phyloP scores from a whole-genome alignment of 2,329 filamentous ascomycete genomes.

The Sclerotinia nivalis region DNA sequence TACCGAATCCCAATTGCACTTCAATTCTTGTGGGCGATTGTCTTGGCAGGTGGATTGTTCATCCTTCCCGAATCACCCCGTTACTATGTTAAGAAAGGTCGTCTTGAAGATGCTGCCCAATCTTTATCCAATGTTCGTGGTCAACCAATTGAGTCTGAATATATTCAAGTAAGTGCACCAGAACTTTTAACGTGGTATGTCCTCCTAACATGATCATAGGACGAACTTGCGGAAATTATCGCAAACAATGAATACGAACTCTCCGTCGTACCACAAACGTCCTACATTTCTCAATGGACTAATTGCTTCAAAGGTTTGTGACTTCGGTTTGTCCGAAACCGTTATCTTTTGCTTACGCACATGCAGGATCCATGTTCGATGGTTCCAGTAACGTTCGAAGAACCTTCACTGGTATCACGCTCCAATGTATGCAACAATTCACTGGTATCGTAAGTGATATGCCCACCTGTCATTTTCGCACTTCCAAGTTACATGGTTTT shows the following conservation, averaged over 20 bases:
- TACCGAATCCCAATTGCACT: slow-evolving; percentile 81
- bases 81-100: slow-evolving; percentile 79
- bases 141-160: slow-evolving; percentile 70
- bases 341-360: slow-evolving; percentile 72
- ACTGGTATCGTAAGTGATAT: slow-evolving; percentile 56
- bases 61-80: slow-evolving; percentile 83
- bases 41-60: slow-evolving; percentile 71
- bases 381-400: slow-evolving; percentile 59
- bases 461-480: background rate
- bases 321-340: slow-evolving; percentile 60
- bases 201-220: background rate
- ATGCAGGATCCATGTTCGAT: slow-evolving; percentile 18
- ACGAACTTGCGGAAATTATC: slow-evolving; percentile 80
- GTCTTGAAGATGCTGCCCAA: slow-evolving; percentile 62
- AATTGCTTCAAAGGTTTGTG: slow-evolving; percentile 66
- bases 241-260: slow-evolving; percentile 89
- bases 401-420: slow-evolving; percentile 68
- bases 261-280: slow-evolving; percentile 62
- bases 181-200: background rate
- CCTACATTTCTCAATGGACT: slow-evolving; percentile 69
- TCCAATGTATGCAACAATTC: slow-evolving; percentile 80
- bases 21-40: slow-evolving; percentile 78
- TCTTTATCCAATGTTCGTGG: slow-evolving; percentile 70
- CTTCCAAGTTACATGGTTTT: background rate
- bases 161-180: slow-evolving; percentile 55